These are phyloP conservation scores for Colletotrichum caudatum DNA, from an alignment of 2,329 filamentous ascomycete genomes.

Conservation along the genomic window DNA sequence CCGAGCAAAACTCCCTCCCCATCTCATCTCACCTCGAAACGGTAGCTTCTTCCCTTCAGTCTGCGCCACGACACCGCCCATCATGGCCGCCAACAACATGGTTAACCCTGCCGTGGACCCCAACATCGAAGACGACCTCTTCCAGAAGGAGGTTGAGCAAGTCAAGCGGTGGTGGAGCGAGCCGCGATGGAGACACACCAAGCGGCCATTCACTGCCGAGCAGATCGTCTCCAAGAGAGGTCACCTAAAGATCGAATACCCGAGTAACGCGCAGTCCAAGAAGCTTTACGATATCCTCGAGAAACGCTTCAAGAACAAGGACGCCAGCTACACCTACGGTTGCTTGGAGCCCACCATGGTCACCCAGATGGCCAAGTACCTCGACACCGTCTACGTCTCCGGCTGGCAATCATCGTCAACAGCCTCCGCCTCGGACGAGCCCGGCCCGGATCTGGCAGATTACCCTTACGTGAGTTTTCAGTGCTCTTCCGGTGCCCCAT, in stretches of 20 bases:
- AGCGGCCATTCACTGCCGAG: conserved; percentile 93
- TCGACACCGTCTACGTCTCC: conserved; percentile 98
- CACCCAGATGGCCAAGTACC: conserved; percentile 98
- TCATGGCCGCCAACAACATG: conserved; percentile 74
- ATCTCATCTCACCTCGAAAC: not conserved
- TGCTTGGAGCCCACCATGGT: conserved; percentile 98
- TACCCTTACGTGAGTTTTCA: conserved; percentile 82
- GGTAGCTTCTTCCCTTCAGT: not conserved
- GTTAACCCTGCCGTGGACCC: conserved; percentile 67
- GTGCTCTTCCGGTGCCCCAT: not conserved
- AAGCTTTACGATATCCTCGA: conserved; percentile 96
- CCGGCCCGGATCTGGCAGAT: conserved; percentile 96
- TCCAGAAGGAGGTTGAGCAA: conserved; percentile 83
- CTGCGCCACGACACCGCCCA: conserved; percentile 45
- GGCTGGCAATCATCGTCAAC: conserved; percentile 99
- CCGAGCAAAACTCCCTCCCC: conserved; percentile 2
- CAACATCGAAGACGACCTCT: conserved; percentile 73
- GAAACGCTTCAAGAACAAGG: conserved; percentile 84
- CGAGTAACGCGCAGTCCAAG: conserved; percentile 89
- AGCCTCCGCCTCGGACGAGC: conserved; percentile 93
- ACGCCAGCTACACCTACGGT: conserved; percentile 94
- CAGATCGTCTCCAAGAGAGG: conserved; percentile 97
- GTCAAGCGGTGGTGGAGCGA: conserved; percentile 96
- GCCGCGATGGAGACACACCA: conserved; percentile 91
- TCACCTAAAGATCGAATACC: conserved; percentile 89